A percentile compares a stretch with the other conserved stretches of the same genome.
phyloP scores from a whole-genome alignment of 768 basidiomycete genomes.

The Amanita polypyramis region DNA sequence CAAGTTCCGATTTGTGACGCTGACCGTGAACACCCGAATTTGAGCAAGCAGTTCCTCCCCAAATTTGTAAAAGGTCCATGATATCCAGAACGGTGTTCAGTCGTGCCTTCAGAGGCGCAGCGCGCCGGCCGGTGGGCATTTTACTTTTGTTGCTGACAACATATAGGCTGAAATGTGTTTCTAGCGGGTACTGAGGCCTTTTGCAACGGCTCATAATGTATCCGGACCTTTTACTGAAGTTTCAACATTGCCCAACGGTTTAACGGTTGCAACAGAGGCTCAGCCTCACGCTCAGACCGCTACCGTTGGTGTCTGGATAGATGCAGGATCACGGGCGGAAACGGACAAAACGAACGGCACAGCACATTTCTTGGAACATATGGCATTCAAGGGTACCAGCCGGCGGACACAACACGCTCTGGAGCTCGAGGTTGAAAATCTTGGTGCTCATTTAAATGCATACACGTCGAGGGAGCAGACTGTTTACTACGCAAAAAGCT shows the following conservation, averaged over 20 bases:
- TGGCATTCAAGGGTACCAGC: constrained; percentile 96
- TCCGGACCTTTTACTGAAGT: constrained; percentile 77
- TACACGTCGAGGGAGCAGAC: constrained; percentile 99
- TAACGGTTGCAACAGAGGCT: constrained; percentile 89
- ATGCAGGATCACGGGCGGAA: constrained; percentile 95
- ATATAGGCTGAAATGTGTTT: constrained; percentile 4
- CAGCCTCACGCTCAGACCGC: constrained; percentile 90
- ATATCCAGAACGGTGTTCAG: constrained; percentile 32
- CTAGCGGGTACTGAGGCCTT: constrained; percentile 52
- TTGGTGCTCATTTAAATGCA: constrained; percentile 95
- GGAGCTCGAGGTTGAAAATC: constrained; percentile 95
- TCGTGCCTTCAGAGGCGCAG: constrained; percentile 30
- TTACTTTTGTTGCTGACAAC: not conserved
- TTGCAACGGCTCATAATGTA: constrained; percentile 62
- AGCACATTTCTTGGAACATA: constrained; percentile 97
- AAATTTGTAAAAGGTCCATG: constrained; percentile 16
- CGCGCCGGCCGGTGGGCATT: constrained; percentile 26
- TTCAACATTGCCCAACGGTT: constrained; percentile 87
- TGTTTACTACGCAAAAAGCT: constrained; percentile 98
- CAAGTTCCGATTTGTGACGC: constrained; percentile 1
- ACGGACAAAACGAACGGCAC: constrained; percentile 91
- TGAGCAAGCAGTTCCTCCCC: not conserved
- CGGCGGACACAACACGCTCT: constrained; percentile 81
- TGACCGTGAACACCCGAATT: constrained; percentile 4
- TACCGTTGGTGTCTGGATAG: constrained; percentile 99